phyloP scores from a whole-genome alignment of 495 filamentous ascomycete genomes.

The Aspergillus affinis region DNA sequence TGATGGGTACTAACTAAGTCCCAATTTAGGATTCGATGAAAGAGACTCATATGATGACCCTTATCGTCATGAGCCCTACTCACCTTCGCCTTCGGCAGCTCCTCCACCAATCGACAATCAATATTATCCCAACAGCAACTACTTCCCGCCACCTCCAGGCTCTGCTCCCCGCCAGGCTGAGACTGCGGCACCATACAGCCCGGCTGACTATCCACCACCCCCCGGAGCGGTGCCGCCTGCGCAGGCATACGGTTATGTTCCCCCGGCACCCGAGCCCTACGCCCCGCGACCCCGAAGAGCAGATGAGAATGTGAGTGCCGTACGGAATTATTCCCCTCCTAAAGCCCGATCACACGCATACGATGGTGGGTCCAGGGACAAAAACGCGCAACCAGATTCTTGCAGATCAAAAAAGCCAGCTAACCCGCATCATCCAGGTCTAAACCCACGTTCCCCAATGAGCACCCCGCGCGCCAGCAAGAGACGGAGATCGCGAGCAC shows the following conservation, averaged over 20 bases:
- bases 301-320: conserved; percentile 59
- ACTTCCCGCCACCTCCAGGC: conserved; percentile 46
- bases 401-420: not conserved
- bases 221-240: conserved; percentile 42
- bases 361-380: conserved; percentile 47
- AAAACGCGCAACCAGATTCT: not conserved
- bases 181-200: conserved; percentile 34
- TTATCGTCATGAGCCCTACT: conserved; percentile 46
- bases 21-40: conserved; percentile 32
- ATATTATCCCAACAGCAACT: conserved; percentile 41
- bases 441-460: conserved; percentile 19
- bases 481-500: conserved; percentile 17
- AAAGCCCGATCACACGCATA: conserved; percentile 34
- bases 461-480: conserved; percentile 12
- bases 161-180: conserved; percentile 33
- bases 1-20: conserved; percentile 18
- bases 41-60: conserved; percentile 42
- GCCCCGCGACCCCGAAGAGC: conserved; percentile 43
- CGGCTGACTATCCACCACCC: conserved; percentile 47
- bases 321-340: conserved; percentile 37
- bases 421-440: conserved; percentile 19
- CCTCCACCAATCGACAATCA: conserved; percentile 29
- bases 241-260: conserved; percentile 46
- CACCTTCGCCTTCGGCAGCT: conserved; percentile 29
- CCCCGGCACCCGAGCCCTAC: conserved; percentile 41